These are phyloP conservation scores for Parasitella parasitica DNA, from an alignment of 371 early-diverging fungal genomes.

Conservation along the genomic window DNA sequence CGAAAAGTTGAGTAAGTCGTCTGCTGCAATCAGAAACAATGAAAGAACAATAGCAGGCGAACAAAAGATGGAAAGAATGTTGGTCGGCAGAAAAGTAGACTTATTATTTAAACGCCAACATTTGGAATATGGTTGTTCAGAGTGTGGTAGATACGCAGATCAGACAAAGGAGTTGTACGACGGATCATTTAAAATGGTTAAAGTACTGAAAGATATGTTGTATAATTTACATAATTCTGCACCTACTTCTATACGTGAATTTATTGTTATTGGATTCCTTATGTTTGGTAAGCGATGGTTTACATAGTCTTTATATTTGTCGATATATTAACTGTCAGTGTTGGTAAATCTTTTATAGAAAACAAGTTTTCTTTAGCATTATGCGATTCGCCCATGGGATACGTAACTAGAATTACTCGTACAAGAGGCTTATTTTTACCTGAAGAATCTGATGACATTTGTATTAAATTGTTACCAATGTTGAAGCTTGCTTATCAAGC, in stretches of 20 bases:
- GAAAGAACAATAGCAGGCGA: no score
- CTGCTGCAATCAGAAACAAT: no score
- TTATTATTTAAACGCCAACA: constrained; percentile 18
- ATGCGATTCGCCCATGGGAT: constrained; percentile 17
- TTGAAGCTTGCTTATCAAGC: constrained; percentile 12
- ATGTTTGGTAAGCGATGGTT: constrained; percentile 13
- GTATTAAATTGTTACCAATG: constrained; percentile 13
- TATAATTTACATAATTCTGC: constrained; percentile 13
- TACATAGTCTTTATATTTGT: constrained; percentile 15
- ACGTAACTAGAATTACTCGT: constrained; percentile 14
- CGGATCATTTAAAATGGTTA: constrained; percentile 15
- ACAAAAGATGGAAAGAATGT: no score
- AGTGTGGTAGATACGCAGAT: constrained; percentile 17
- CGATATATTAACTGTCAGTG: constrained; percentile 11
- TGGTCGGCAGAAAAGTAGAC: no score
- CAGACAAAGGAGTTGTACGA: constrained; percentile 15
- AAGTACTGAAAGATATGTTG: constrained; percentile 19
- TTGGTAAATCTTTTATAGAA: constrained; percentile 15
- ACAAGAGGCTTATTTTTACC: constrained; percentile 6
- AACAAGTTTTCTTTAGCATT: constrained; percentile 15
- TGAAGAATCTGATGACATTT: constrained; percentile 17
- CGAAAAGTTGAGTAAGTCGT: no score
- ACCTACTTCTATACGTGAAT: constrained; percentile 13
- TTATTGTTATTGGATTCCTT: constrained; percentile 13
- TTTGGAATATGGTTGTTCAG: constrained; percentile 15